Conservation (phyloP, 345 rosid species). For the Salix viminalis region DNA sequence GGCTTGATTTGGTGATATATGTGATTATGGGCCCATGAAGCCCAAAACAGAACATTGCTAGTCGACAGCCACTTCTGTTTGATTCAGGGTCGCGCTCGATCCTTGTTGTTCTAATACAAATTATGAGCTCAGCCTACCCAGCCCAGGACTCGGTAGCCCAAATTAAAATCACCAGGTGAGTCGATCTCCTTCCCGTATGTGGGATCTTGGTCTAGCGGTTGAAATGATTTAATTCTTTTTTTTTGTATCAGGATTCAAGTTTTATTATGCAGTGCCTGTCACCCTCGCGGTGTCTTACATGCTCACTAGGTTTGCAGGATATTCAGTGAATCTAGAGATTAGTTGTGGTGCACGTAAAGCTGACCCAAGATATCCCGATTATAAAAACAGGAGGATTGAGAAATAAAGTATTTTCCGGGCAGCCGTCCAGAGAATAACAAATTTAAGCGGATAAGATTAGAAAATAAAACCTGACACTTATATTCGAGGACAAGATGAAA, state of each 20-base stretch:
- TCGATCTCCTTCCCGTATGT: neutral
- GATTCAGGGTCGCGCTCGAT: neutral
- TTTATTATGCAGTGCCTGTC: no score
- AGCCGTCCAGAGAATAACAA: constrained; percentile 22
- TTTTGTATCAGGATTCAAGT: no score
- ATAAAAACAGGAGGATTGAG: neutral
- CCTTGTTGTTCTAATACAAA: neutral
- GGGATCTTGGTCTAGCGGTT: no score
- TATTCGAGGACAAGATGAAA: constrained; percentile 19
- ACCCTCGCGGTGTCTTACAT: no score
- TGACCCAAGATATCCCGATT: no score
- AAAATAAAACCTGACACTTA: neutral
- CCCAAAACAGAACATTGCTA: neutral
- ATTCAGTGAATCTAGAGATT: no score
- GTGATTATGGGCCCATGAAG: neutral
- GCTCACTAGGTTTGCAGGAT: no score
- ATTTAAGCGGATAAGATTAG: constrained; percentile 11
- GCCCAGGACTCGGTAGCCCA: neutral
- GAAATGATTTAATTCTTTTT: no score
- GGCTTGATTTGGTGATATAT: neutral
- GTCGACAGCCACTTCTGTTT: neutral
- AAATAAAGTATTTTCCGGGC: neutral
- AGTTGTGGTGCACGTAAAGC: no score
- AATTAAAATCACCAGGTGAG: no score
- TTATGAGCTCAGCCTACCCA: neutral